Percentiles rank a stretch among this genome's conserved stretches.
phyloP scores from a whole-genome alignment of 495 filamentous ascomycete species.

The Aspergillus egyptiacus region DNA sequence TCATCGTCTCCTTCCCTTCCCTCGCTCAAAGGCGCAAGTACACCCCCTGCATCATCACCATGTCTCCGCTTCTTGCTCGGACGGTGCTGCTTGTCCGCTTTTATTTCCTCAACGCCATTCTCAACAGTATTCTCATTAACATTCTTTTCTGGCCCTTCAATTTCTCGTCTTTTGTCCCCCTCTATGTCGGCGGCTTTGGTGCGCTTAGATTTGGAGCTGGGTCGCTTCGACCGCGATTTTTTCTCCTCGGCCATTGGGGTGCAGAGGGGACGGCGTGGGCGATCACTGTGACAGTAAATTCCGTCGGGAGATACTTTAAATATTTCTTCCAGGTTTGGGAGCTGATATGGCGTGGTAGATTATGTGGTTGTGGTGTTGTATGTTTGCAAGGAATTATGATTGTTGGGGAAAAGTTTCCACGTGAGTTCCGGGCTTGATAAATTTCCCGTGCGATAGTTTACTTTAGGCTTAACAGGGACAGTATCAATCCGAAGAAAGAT shows the following conservation, averaged over 20 bases:
- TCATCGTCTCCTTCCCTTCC: constrained; percentile 1
- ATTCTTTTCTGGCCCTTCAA: neutral
- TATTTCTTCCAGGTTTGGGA: neutral
- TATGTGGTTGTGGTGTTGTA: neutral
- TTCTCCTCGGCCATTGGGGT: constrained; percentile 6
- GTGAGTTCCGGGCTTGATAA: constrained; percentile 14
- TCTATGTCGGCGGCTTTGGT: constrained; percentile 9
- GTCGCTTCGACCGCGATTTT: constrained; percentile 2
- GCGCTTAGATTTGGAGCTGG: constrained; percentile 6
- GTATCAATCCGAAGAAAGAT: neutral
- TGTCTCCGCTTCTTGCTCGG: constrained; percentile 13
- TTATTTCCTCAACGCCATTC: neutral
- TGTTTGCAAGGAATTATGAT: constrained; percentile 9
- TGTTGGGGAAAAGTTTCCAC: constrained; percentile 29
- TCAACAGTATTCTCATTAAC: neutral
- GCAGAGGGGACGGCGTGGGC: neutral
- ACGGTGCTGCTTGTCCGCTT: neutral
- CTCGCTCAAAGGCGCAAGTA: neutral
- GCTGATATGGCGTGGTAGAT: neutral
- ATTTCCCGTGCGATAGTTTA: too few relatives aligned
- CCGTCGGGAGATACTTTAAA: neutral
- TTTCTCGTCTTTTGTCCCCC: neutral
- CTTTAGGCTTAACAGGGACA: too few relatives aligned
- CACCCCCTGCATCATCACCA: neutral
- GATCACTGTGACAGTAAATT: neutral